A percentile compares a stretch with the other conserved stretches of the same genome.
Evolutionary conservation across 2,329 filamentous ascomycete species (phyloP).

Genomic region (Phialemonium atrogriseum): DNA sequence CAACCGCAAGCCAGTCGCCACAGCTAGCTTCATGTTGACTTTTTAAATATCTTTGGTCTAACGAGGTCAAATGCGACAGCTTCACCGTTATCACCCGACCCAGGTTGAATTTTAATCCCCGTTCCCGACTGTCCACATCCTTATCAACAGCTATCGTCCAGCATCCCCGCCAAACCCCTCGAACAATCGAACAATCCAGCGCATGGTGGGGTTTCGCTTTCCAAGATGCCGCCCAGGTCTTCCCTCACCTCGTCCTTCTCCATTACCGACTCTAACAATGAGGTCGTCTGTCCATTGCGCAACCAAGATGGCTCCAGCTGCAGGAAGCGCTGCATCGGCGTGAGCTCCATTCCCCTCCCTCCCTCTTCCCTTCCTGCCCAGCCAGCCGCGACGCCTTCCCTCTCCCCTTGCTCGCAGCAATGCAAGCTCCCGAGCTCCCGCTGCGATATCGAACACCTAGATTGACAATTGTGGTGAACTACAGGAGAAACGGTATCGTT

Average conservation of each 20-base stretch:
- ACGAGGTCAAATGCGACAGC: conserved; percentile 17
- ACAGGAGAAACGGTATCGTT: conserved; percentile 59
- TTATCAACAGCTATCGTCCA: conserved; percentile 17
- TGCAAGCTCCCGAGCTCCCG: no score
- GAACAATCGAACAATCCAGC: conserved; percentile 15
- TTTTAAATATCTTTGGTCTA: conserved; percentile 10
- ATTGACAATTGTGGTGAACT: conserved; percentile 11
- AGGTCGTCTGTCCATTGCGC: conserved; percentile 90
- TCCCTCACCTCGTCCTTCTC: conserved; percentile 86
- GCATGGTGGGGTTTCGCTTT: conserved; percentile 51
- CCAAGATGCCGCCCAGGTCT: conserved; percentile 79
- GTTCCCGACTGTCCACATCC: conserved; percentile 6
- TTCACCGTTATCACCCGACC: conserved; percentile 13
- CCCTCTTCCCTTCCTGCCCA: conserved; percentile 5
- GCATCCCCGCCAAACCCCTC: conserved; percentile 9
- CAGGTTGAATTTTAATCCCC: no score
- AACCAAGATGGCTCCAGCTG: conserved; percentile 97
- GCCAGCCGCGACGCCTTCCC: conserved; percentile 2
- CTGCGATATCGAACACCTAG: background rate
- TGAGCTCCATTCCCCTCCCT: conserved; percentile 43
- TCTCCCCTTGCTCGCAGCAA: background rate
- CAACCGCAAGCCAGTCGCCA: background rate
- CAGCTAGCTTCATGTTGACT: conserved; percentile 3
- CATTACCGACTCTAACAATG: conserved; percentile 84
- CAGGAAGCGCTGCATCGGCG: conserved; percentile 94